Evolutionary conservation across 768 basidiomycete species (phyloP).

Genomic region (Agaricus sinodeliciosus): DNA sequence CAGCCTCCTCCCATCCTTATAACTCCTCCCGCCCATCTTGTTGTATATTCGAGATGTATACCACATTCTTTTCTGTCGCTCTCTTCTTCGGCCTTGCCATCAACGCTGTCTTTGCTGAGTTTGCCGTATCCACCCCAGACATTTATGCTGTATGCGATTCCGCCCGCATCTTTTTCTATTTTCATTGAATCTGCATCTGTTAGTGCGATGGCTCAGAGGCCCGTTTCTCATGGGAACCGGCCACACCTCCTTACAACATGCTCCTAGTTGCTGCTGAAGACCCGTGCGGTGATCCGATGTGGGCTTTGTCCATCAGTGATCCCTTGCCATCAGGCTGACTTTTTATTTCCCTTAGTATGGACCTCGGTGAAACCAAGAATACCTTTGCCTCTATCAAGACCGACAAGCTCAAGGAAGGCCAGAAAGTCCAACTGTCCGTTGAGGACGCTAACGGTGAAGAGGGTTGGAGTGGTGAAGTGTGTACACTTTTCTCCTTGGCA

Average conservation of each 20-base stretch:
- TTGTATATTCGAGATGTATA: slow-evolving; percentile 55
- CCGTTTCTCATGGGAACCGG: slow-evolving; percentile 45
- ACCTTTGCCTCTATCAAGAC: slow-evolving; percentile 39
- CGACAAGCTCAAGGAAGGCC: slow-evolving; percentile 37
- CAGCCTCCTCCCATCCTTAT: slow-evolving; percentile 19
- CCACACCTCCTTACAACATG: slow-evolving; percentile 49
- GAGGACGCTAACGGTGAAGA: slow-evolving; percentile 48
- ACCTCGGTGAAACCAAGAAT: slow-evolving; percentile 50
- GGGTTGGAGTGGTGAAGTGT: slow-evolving; percentile 59
- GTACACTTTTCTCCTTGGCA: slow-evolving; percentile 19
- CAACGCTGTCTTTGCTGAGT: slow-evolving; percentile 44
- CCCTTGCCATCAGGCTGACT: not conserved
- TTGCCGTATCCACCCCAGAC: slow-evolving; percentile 44
- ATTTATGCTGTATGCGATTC: slow-evolving; percentile 43
- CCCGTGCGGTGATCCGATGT: slow-evolving; percentile 59
- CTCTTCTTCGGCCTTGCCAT: slow-evolving; percentile 57
- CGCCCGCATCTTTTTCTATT: not conserved
- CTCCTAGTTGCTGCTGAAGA: slow-evolving; percentile 44
- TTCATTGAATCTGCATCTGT: slow-evolving; percentile 2
- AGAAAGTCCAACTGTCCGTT: slow-evolving; percentile 43
- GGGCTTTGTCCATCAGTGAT: slow-evolving; percentile 19
- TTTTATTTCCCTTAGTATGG: slow-evolving; percentile 31
- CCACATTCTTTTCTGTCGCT: slow-evolving; percentile 69
- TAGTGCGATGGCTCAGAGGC: slow-evolving; percentile 43
- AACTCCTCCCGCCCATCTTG: slow-evolving; percentile 19